phyloP scores from a whole-genome alignment of 2,329 filamentous ascomycete species.

The Didymella pinodella region DNA sequence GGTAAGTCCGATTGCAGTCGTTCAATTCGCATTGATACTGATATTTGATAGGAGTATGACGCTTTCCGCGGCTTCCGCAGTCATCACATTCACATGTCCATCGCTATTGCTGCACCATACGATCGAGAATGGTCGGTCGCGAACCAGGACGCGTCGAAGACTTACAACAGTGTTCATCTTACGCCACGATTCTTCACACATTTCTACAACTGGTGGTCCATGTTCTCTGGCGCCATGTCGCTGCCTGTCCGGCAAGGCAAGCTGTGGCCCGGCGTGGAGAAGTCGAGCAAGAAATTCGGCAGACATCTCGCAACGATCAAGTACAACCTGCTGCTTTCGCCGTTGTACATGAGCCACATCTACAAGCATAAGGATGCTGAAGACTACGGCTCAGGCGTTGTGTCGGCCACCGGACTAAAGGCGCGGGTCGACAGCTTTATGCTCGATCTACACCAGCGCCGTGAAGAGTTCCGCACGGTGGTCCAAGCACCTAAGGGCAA shows the following conservation, averaged over 20 bases:
- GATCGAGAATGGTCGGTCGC: conserved; percentile 85
- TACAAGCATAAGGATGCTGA: conserved; percentile 98
- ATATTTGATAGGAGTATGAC: conserved; percentile 70
- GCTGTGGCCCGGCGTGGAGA: conserved; percentile 90
- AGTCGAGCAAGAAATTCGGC: conserved; percentile 98
- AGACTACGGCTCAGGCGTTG: conserved; percentile 77
- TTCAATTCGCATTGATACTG: conserved; percentile 6
- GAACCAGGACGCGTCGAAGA: conserved; percentile 77
- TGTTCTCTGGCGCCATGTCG: conserved; percentile 94
- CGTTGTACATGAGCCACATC: conserved; percentile 92
- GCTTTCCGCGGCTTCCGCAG: conserved; percentile 97
- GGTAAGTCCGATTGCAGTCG: conserved; percentile 23
- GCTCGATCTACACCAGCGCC: conserved; percentile 91
- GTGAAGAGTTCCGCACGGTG: conserved; percentile 87
- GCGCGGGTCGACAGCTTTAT: conserved; percentile 96
- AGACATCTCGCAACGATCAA: conserved; percentile 98
- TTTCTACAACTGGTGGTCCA: conserved; percentile 97
- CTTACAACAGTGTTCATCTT: conserved; percentile 96
- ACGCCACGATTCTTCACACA: conserved; percentile 97
- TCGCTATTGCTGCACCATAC: conserved; percentile 86
- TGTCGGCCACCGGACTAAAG: conserved; percentile 95
- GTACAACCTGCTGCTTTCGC: conserved; percentile 91
- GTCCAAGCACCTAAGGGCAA: conserved; percentile 69
- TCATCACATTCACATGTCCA: conserved; percentile 93
- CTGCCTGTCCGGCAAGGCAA: conserved; percentile 90